Conservation (phyloP, 148 eudicot species). For the Dysphania ambrosioides region DNA sequence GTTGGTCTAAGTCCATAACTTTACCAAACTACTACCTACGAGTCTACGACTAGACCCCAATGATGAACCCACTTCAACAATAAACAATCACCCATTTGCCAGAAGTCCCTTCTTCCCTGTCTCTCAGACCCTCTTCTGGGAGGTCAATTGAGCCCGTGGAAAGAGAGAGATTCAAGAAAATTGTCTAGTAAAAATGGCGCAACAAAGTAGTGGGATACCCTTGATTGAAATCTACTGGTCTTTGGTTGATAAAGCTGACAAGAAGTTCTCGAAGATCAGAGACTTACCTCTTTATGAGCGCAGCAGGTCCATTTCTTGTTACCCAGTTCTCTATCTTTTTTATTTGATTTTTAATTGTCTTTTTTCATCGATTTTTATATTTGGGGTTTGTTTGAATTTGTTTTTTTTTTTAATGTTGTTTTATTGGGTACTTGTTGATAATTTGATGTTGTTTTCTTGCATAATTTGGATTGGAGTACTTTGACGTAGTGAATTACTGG, state of each 20-base stretch:
- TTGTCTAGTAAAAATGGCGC: conserved; percentile 32
- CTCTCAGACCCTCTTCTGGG: neutral
- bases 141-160: too few species aligned
- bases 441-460: neutral
- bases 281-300: conserved; percentile 82
- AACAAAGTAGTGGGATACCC: conserved; percentile 46
- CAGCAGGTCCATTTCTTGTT: conserved; percentile 44
- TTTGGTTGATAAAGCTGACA: conserved; percentile 80
- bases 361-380: too few species aligned
- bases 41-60: too few species aligned
- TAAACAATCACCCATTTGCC: neutral
- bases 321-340: too few species aligned
- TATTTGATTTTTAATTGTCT: too few species aligned
- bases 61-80: neutral
- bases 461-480: neutral
- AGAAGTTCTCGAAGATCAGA: conserved; percentile 79
- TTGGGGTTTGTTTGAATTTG: neutral
- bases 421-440: neutral
- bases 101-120: neutral
- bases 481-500: neutral
- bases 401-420: too few species aligned
- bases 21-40: too few species aligned
- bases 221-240: conserved; percentile 71
- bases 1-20: too few species aligned
- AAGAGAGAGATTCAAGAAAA: conserved; percentile 9